These are phyloP conservation scores for Stipa capillata DNA, from an alignment of 176 grass and related monocot species.

Conservation along the genomic window DNA sequence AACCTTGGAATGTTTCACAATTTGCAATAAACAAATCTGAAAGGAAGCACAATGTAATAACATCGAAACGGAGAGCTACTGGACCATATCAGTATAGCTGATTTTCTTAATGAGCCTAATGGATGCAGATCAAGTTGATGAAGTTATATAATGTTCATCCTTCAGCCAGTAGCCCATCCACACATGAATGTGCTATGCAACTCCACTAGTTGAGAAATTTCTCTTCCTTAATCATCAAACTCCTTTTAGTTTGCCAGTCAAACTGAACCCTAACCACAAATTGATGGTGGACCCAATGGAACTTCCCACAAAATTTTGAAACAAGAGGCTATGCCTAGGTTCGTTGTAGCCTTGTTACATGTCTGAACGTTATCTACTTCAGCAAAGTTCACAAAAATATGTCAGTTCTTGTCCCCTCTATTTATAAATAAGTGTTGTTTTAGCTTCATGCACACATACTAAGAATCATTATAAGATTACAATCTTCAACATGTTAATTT, in stretches of 20 bases:
- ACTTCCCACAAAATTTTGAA: conserved; percentile 10
- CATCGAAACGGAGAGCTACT: not conserved
- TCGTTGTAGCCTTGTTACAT: not conserved
- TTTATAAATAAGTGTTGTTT: not conserved
- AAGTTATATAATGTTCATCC: not conserved
- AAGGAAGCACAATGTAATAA: not conserved
- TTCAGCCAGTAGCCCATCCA: not conserved
- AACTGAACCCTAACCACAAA: not conserved
- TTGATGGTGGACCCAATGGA: not conserved
- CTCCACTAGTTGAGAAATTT: not conserved
- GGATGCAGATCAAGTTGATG: not conserved
- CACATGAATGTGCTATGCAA: not conserved
- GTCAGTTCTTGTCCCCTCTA: not conserved
- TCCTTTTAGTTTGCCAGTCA: no score
- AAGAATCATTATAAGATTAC: not conserved
- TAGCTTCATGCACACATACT: not conserved
- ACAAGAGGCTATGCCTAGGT: conserved; percentile 32
- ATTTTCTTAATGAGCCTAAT: not conserved
- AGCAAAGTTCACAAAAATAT: not conserved
- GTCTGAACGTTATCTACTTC: conserved; percentile 7
- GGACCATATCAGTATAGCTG: not conserved
- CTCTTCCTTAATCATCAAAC: not conserved
- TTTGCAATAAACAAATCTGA: no score
- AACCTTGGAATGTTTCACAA: not conserved
- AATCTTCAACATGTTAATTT: not conserved